These are phyloP conservation scores for Fusarium sp. DNA, from an alignment of 2,329 filamentous ascomycete genomes.

Conservation along the genomic window DNA sequence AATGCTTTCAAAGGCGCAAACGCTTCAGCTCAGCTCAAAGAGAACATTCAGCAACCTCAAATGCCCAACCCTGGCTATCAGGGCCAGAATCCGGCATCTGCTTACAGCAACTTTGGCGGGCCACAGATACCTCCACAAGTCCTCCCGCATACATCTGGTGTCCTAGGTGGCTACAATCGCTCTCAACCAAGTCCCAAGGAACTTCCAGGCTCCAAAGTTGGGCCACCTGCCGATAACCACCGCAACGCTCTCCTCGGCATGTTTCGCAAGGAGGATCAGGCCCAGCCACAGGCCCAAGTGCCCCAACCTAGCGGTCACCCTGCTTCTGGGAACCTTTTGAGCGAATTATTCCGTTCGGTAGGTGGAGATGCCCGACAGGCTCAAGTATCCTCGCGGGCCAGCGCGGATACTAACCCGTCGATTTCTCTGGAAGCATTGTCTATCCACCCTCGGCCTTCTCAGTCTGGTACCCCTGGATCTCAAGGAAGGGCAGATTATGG, in stretches of 20 bases:
- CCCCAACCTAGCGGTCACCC: slow-evolving; percentile 17
- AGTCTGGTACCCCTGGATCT: slow-evolving; percentile 25
- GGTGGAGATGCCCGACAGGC: slow-evolving; percentile 17
- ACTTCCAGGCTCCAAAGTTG: slow-evolving; percentile 44
- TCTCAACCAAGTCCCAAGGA: slow-evolving; percentile 44
- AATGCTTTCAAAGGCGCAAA: slow-evolving; percentile 57
- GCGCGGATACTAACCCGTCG: slow-evolving; percentile 24
- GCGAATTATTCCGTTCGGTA: slow-evolving; percentile 34
- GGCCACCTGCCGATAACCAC: slow-evolving; percentile 50
- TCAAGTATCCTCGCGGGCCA: slow-evolving; percentile 29
- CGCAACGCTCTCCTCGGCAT: slow-evolving; percentile 64
- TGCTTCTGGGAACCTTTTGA: slow-evolving; percentile 34
- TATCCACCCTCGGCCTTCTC: slow-evolving; percentile 26
- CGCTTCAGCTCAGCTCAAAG: slow-evolving; percentile 32
- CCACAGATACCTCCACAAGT: slow-evolving; percentile 19
- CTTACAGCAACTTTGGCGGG: slow-evolving; percentile 22
- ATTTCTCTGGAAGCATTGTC: slow-evolving; percentile 40
- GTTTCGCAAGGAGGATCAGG: slow-evolving; percentile 60
- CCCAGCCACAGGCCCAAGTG: slow-evolving; percentile 14
- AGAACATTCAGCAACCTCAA: slow-evolving; percentile 33
- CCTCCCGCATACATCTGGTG: slow-evolving; percentile 15
- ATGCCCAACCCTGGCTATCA: slow-evolving; percentile 10
- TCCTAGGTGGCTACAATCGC: slow-evolving; percentile 15
- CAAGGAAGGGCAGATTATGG: slow-evolving; percentile 30
- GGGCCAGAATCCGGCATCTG: slow-evolving; percentile 23